Evolutionary conservation across 2,329 filamentous ascomycete species (phyloP), one percentile per base, ranked within the genome.

Genomic region (Scedosporium boydii): DNA sequence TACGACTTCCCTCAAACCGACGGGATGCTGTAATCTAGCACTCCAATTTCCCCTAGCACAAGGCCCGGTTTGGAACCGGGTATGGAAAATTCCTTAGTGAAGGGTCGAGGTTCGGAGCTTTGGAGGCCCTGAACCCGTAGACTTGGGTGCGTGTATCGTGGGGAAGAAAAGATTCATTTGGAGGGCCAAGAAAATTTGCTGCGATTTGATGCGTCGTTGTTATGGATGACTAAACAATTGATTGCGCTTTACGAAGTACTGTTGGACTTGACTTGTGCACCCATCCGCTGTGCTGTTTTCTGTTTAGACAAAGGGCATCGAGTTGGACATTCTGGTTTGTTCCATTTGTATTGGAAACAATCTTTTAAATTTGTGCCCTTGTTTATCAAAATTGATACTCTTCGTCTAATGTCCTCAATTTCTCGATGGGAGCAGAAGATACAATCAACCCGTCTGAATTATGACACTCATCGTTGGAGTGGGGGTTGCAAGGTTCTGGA

Each of bases 1-100:
- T 72, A 69, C 73, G 72, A 67, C 71, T 73, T 75, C 76, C 76
- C 75, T 78, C 76, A 61, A 61, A 61, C 59, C 7, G 59, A 56
- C 59, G 59, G 57, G 38, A 55, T 41, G 7, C 14, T 61, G 18
- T 56, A 10, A 60, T 61, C 59, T 60, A 60, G 59, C 59, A 60
- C 27, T 12, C 44, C 59, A 46, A 10, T 53, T 18, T 18, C 59
- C 44, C 44, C 18, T 16, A 26, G 21, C 14, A 60, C 51, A 29
- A 56, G 18, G 21, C 26, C 51, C 51, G 21, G 21, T 4, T n/a
- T 23, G 2, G 12, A 14, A n/a, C 26, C 21, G 4, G 51, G n/a
- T 21, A 16, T 27, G 26, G n/a, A 23, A 23, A 27, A 27, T 23
- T 56, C 51, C 14, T 27, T 29, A 6, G 26, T 56, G 23, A 21